Conservation (phyloP, 306 rosid species). For the Rosa rugosa region DNA sequence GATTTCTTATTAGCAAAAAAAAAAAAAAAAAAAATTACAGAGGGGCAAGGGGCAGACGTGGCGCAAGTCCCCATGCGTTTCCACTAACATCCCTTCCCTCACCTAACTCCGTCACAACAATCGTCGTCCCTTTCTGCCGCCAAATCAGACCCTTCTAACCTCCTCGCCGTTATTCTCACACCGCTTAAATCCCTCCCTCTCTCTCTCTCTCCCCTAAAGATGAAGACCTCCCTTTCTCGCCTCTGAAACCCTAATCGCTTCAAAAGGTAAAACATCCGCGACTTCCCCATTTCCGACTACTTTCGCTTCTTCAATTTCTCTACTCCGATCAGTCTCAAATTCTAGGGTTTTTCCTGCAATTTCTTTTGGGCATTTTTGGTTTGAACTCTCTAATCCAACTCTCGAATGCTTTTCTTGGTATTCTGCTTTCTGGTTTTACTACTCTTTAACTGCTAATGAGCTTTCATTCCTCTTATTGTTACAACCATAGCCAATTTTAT, state of each 20-base stretch:
- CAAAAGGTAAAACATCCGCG: neutral
- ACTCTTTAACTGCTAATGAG: neutral
- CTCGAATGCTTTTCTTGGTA: neutral
- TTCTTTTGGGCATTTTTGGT: neutral
- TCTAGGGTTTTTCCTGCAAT: neutral
- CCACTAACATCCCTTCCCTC: neutral
- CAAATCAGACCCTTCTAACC: neutral
- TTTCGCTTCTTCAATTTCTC: neutral
- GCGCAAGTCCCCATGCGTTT: neutral
- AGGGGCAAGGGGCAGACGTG: neutral
- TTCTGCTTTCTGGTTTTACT: neutral
- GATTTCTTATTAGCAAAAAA: too few species aligned
- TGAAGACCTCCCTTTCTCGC: neutral
- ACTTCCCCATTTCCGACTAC: neutral
- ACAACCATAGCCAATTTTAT: neutral
- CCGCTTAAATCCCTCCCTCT: neutral
- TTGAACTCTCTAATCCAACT: neutral
- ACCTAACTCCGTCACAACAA: conserved; percentile 8
- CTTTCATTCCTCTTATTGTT: neutral
- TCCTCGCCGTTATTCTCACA: conserved; percentile 8
- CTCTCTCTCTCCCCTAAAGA: conserved; percentile 5
- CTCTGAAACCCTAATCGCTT: conserved; percentile 9
- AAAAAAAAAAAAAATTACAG: too few species aligned
- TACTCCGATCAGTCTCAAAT: neutral
- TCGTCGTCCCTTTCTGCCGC: conserved; percentile 6